These are phyloP conservation scores for Fusarium sp. DNA, from an alignment of 2,329 filamentous ascomycete species.

Conservation along the genomic window DNA sequence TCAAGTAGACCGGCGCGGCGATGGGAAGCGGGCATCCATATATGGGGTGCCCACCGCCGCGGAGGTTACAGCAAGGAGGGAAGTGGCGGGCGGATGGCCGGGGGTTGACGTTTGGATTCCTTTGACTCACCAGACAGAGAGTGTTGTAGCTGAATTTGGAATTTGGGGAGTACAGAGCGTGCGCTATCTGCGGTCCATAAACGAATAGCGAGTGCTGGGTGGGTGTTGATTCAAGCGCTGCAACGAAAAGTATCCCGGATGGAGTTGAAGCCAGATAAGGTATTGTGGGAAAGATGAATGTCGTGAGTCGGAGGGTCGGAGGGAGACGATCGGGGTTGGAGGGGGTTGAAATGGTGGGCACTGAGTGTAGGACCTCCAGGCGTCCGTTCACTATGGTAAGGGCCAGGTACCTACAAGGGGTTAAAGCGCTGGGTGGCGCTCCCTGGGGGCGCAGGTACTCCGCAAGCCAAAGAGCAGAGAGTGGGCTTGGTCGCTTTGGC, in stretches of 20 bases:
- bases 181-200: conserved; percentile 37
- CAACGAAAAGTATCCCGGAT: conserved; percentile 20
- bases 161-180: not conserved
- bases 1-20: conserved; percentile 23
- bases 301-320: conserved; percentile 38
- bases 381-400: conserved; percentile 20
- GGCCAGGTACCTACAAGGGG: conserved; percentile 22
- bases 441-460: conserved; percentile 22
- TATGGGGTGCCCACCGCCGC: conserved; percentile 32
- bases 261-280: conserved; percentile 32
- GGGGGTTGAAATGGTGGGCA: conserved; percentile 43
- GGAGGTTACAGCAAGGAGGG: conserved; percentile 26
- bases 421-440: conserved; percentile 29
- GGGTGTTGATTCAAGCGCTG: conserved; percentile 1
- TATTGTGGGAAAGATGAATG: conserved; percentile 34
- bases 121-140: conserved; percentile 38
- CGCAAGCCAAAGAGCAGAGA: conserved; percentile 13
- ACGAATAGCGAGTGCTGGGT: conserved; percentile 12
- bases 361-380: conserved; percentile 32
- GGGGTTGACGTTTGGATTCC: conserved; percentile 15
- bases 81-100: conserved; percentile 30
- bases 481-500: conserved; percentile 26
- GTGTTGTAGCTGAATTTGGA: not conserved
- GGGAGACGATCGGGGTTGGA: conserved; percentile 35
- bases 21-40: conserved; percentile 35